phyloP scores from a whole-genome alignment of 1,139 yeast genomes.

The Blastobotrys malaysiensis region DNA sequence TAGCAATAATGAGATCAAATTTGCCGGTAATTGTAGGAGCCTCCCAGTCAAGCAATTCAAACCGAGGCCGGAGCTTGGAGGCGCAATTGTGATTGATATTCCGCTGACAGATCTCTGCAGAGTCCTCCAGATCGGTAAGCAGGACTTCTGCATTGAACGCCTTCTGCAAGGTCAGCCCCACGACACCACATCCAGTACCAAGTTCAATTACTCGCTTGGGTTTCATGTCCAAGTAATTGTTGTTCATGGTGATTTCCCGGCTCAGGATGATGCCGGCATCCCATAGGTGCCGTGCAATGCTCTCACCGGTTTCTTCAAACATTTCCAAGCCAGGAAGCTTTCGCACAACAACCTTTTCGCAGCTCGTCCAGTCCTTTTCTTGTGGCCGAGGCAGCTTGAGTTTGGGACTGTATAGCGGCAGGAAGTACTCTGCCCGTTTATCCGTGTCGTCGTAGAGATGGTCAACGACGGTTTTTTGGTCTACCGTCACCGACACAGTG shows the following conservation, averaged over 20 bases:
- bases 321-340: conserved; percentile 7
- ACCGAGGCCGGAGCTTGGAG: conserved; percentile 5
- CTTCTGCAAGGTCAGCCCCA: conserved; percentile 23
- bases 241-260: conserved; percentile 6
- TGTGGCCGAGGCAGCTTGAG: neutral
- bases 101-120: conserved; percentile 22
- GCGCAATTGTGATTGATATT: conserved; percentile 19
- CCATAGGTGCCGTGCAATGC: conserved; percentile 28
- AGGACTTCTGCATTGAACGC: conserved; percentile 16
- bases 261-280: conserved; percentile 23
- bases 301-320: conserved; percentile 26
- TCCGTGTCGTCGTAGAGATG: conserved; percentile 9
- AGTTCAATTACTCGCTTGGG: conserved; percentile 22
- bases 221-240: conserved; percentile 6
- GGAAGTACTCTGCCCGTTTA: conserved; percentile 6
- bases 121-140: conserved; percentile 28
- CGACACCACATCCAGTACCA: conserved; percentile 30
- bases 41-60: conserved; percentile 16
- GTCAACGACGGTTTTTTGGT: conserved; percentile 8
- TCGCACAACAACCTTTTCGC: conserved; percentile 10
- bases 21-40: neutral
- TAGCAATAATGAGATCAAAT: conserved; percentile 26
- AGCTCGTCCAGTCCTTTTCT: neutral
- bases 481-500: conserved; percentile 4
- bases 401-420: conserved; percentile 4